Conservation (phyloP, 345 rosid species). For the Psidium friedrichsthalianum region DNA sequence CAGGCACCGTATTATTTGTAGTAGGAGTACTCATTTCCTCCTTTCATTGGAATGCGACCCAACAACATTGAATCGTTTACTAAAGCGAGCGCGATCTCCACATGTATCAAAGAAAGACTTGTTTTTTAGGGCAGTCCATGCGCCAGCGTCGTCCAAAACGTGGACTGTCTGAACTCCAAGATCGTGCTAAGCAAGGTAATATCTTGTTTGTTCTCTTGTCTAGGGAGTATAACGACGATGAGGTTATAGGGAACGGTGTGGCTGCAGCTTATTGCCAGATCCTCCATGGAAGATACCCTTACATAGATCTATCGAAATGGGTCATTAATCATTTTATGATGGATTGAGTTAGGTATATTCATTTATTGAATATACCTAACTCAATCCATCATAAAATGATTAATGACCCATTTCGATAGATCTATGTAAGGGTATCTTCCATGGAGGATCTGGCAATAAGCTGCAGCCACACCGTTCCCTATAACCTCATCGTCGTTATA, state of each 20-base stretch:
- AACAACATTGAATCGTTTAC: not conserved
- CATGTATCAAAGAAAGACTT: not conserved
- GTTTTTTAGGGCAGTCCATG: not conserved
- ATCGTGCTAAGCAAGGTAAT: not conserved
- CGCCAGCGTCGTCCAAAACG: not conserved
- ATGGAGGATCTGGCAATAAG: not conserved
- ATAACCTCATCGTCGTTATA: not conserved
- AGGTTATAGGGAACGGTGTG: not conserved
- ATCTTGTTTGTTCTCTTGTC: not conserved
- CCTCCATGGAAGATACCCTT: not conserved
- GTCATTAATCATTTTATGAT: no score
- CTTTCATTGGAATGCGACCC: not conserved
- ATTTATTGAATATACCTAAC: no score
- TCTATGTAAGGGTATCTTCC: not conserved
- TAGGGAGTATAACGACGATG: not conserved
- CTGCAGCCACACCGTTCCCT: not conserved
- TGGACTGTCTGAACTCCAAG: not conserved
- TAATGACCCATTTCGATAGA: no score
- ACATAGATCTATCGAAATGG: no score
- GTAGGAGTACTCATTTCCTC: not conserved
- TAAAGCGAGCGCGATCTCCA: not conserved
- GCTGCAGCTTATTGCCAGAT: not conserved
- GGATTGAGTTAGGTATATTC: no score
- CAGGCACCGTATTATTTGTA: not conserved
- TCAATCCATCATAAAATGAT: no score